These are phyloP conservation scores for Metschnikowia henanensis DNA, from an alignment of 805 yeast genomes.

Conservation along the genomic window DNA sequence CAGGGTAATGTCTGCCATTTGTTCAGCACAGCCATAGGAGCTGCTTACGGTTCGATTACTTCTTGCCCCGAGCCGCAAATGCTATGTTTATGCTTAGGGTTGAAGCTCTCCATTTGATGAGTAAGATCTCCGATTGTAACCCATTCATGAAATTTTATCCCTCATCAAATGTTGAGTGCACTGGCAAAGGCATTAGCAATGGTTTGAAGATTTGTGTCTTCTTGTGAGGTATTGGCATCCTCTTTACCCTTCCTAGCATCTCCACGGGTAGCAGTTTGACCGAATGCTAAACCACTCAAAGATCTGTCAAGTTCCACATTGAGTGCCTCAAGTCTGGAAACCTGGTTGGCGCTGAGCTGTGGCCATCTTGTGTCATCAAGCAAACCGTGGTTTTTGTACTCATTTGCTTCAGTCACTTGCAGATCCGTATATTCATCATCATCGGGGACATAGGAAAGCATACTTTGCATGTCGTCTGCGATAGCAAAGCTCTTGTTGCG, in stretches of 20 bases:
- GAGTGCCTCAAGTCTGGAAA: conserved; percentile 12
- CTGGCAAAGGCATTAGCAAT: conserved; percentile 20
- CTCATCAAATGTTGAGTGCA: conserved; percentile 16
- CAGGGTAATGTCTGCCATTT: no score
- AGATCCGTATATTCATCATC: conserved; percentile 5
- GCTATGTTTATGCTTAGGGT: no score
- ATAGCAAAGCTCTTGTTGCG: conserved; percentile 2
- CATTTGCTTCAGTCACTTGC: neutral
- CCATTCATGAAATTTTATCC: no score
- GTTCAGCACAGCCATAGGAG: no score
- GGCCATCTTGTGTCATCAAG: conserved; percentile 19
- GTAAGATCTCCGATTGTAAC: no score
- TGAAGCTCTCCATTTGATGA: no score
- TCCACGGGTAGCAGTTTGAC: neutral
- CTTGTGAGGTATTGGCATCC: neutral
- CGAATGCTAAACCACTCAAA: neutral
- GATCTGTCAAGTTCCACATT: neutral
- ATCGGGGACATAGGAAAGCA: conserved; percentile 17
- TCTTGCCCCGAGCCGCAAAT: no score
- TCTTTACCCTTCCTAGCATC: neutral
- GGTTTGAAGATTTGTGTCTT: conserved; percentile 9
- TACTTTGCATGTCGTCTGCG: conserved; percentile 18
- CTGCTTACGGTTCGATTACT: no score
- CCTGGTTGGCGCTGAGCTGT: conserved; percentile 16
- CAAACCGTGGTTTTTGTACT: neutral